These are phyloP conservation scores for Prunus dulcis DNA, from an alignment of 306 rosid species.

Conservation along the genomic window DNA sequence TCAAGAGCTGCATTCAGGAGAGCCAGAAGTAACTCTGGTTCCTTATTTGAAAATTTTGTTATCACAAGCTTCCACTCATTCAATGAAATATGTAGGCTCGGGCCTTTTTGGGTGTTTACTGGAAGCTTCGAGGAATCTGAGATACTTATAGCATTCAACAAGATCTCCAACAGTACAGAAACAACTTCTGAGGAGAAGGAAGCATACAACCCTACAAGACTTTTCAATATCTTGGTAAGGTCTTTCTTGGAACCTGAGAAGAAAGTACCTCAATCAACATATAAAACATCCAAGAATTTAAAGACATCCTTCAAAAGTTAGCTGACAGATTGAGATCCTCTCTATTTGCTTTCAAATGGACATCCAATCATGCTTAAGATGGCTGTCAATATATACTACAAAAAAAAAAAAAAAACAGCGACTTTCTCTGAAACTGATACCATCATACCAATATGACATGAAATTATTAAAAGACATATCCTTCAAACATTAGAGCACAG, in stretches of 20 bases:
- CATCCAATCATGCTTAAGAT: not conserved
- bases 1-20: constrained; percentile 71
- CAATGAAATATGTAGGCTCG: constrained; percentile 33
- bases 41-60: constrained; percentile 52
- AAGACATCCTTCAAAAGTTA: not conserved
- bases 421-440: not conserved
- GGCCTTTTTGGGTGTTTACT: constrained; percentile 29
- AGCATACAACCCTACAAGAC: constrained; percentile 59
- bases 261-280: constrained; percentile 21
- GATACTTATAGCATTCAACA: constrained; percentile 48
- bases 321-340: not conserved
- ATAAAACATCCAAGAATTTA: not conserved
- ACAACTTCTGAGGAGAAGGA: constrained; percentile 77
- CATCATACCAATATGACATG: not conserved
- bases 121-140: constrained; percentile 36
- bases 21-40: constrained; percentile 68
- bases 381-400: no score
- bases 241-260: constrained; percentile 70
- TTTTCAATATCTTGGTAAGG: constrained; percentile 45
- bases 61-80: constrained; percentile 63
- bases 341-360: not conserved
- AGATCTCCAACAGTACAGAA: constrained; percentile 59
- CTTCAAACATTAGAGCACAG: not conserved
- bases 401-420: not conserved
- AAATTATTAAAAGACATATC: not conserved